Evolutionary conservation across 1,139 yeast genomes (phyloP), one percentile per base, ranked within the genome.

Genomic region (Nadsonia commutata): DNA sequence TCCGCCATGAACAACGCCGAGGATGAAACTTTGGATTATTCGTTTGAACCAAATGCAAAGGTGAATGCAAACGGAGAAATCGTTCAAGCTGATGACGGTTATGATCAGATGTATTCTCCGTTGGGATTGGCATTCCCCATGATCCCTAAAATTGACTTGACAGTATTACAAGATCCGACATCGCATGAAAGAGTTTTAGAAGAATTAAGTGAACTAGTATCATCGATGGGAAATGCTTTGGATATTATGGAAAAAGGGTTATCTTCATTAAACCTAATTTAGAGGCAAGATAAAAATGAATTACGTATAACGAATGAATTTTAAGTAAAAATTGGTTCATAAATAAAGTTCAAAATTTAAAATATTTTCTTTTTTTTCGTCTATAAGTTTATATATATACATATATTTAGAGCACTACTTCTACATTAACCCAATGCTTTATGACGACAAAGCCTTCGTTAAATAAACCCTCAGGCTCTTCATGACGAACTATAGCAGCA

Each of bases 381-480:
- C n/a, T n/a, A n/a, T n/a, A n/a, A n/a, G n/a, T n/a, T n/a, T n/a
- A n/a, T n/a, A n/a, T n/a, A n/a, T n/a, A n/a, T n/a, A n/a, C n/a
- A n/a, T n/a, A n/a, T n/a, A 27, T 6, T 13, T 27, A 27, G n/a
- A 27, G 5, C n/a, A 3, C 16, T 3, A 27, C 33, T 27, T 27
- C 33, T 27, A 11, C 33, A 27, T 69, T 63, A 13, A 79, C 63
- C 68, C 82, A 79, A 57, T 84, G 95, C 37, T 61, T 60, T 18
- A 84, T 72, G 3, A 80, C 82, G 1, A 67, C 57, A 53, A 76
- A 72, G 0, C 95, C 95, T 58, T 84, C 94, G 31, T 64, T 73
- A 48, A 71, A 76, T 19, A 66, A 59, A 3, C 33, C 33, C 16
- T 16, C 33, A 19, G 72, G 72, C 38, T 65, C 64, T 13, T 62